Evolutionary conservation across 169 alveolate genomes (phyloP), one percentile per base, ranked within the genome.

Genomic region (Plasmodium berghei): DNA sequence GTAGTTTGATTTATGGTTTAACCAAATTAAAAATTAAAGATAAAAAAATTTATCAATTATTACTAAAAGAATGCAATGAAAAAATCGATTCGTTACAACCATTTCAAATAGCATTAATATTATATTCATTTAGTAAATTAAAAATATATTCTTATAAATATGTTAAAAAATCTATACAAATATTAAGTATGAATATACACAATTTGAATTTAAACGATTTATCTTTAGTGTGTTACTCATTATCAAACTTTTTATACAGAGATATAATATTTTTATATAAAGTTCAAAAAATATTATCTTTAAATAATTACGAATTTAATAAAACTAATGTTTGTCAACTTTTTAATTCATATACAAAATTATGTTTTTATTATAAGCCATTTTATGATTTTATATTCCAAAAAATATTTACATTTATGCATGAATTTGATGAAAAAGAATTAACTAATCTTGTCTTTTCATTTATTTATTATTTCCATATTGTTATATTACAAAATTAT

Each of bases 361-460:
- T 83, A 34, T 83, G 90, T 48, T 83, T 67, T 59, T 83, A 54
- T 45, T 40, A 83, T 61, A 58, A 83, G 24, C 90, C 90, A 5
- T 42, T 83, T 83, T 83, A 83, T 72, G 72, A 83, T 14, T 34
- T 45, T 42, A 59, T 83, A 10, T 67, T 83, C 46, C 80, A 40
- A 54, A 67, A 71, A 55, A 83, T 83, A 55, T n/a, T 66, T 8
- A 14, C 42, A 2, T 83, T 24, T 46, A 66, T 83, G 52, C 90
- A 83, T 61, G 72, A 83, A 24, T 83, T 83, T 45, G 42, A 46
- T 56, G 90, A 83, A 71, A 83, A 83, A 34, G 90, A 83, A 59
- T 46, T 83, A 18, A 71, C 67, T 2, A 83, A 83, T 71, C 9
- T 83, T 10, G 72, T 71, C 1, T 71, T 67, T 49, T 83, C 90